Percentiles rank a stretch among this genome's conserved stretches.
Evolutionary conservation across 108 stramenopile species (phyloP).

Genomic region (Skeletonema marinoi): DNA sequence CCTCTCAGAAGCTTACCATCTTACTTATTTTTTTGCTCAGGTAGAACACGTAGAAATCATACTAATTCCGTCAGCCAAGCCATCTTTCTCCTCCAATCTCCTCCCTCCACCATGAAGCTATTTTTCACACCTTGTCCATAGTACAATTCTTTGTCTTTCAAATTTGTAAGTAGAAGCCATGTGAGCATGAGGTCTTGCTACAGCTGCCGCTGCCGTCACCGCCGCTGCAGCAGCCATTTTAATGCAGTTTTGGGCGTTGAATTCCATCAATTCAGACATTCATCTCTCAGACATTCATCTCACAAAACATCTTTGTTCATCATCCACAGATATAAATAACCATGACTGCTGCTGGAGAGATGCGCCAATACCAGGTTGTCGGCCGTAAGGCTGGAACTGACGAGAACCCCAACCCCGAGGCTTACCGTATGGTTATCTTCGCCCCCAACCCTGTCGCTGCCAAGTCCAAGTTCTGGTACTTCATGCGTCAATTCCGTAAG

Average conservation of each 20-base stretch:
- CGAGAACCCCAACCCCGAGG: slow-evolving; percentile 96
- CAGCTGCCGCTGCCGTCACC: background rate
- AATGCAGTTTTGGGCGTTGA: too few species aligned
- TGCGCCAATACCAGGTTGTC: slow-evolving; percentile 99
- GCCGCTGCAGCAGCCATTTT: too few species aligned
- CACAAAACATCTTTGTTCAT: background rate
- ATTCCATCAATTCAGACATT: background rate
- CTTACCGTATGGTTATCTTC: slow-evolving; percentile 99
- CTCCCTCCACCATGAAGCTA: background rate
- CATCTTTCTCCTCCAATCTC: background rate
- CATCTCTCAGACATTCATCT: background rate
- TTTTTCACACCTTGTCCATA: background rate
- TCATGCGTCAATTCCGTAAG: slow-evolving; percentile 99
- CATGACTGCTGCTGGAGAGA: slow-evolving; percentile 89
- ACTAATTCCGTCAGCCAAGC: background rate
- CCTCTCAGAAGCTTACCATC: background rate
- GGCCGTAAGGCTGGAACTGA: slow-evolving; percentile 98
- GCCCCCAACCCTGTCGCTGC: slow-evolving; percentile 95
- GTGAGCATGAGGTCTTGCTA: background rate
- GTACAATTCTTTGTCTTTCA: background rate
- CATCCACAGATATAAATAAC: background rate
- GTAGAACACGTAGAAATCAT: background rate
- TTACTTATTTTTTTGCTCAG: background rate
- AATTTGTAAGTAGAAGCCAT: background rate
- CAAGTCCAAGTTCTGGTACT: slow-evolving; percentile 99